phyloP scores from a whole-genome alignment of 371 early-diverging fungal species.

The Rhizopus sp. region DNA sequence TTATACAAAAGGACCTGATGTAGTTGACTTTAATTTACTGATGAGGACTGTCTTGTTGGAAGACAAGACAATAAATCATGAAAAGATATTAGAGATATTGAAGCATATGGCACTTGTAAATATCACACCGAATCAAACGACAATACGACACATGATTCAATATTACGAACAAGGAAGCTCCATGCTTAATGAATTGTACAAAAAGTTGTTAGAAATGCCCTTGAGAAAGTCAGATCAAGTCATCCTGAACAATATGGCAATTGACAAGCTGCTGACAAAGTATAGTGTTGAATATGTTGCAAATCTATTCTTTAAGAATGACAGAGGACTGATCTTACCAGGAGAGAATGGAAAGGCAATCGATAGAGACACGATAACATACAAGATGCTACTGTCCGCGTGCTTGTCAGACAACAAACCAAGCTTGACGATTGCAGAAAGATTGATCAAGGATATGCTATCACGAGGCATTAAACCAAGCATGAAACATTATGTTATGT shows the following conservation, averaged over 20 bases:
- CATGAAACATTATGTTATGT: constrained; percentile 19
- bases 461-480: constrained; percentile 28
- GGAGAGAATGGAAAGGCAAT: constrained; percentile 10
- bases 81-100: constrained; percentile 38
- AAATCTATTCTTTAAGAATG: constrained; percentile 18
- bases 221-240: constrained; percentile 27
- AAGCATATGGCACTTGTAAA: constrained; percentile 40
- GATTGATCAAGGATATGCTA: constrained; percentile 32
- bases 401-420: background rate
- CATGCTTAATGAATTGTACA: constrained; percentile 24
- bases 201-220: constrained; percentile 20
- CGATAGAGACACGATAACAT: constrained; percentile 30
- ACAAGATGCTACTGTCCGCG: constrained; percentile 35
- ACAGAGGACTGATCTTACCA: constrained; percentile 26
- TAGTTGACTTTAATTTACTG: constrained; percentile 45
- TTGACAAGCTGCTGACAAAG: constrained; percentile 20
- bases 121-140: constrained; percentile 33
- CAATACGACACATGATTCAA: constrained; percentile 31
- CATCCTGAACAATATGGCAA: constrained; percentile 40
- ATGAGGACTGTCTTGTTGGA: constrained; percentile 30
- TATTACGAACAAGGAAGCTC: constrained; percentile 25
- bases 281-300: constrained; percentile 9
- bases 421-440: constrained; percentile 12
- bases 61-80: constrained; percentile 10
- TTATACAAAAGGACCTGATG: constrained; percentile 35